Base-by-base conservation (phyloP, 1,284 basidiomycete species). In the Tylopilus microsporus region DNA sequence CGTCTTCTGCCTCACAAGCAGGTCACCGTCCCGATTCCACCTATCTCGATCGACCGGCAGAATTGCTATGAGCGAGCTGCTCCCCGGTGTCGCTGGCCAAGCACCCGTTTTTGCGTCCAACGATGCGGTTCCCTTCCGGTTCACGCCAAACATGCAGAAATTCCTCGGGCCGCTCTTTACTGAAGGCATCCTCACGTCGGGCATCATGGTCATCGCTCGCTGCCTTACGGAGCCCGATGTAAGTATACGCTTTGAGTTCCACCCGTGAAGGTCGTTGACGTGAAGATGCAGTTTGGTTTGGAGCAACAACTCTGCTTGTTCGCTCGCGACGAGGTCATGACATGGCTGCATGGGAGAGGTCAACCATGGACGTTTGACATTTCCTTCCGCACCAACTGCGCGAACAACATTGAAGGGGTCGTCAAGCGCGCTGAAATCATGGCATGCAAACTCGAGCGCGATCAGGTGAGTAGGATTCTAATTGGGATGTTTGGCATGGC, bases 121-220 rank as follows among this genome's bases (percentile, higher is more conserved):
- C 62, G 97, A 99, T 65, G 81, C 87, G 3, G 94, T 98, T 13
- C 96, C 97, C 0, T 99, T 99, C 89, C 88, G 97, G 12, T 85
- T 98, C 65, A 98, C 94, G 13, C 95, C 95, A 3, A 98, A 98
- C 73, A 86, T 99, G 77, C 98, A 99, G 74, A 81, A 86, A 67
- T 97, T 99, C 76, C 78, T 99, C 53, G 94, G 92, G 0, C 89
- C 91, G 2, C 83, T 93, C 53, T 89, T 92, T 42, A 91, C 89
- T 13, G 98, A 99, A 73, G 97, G 96, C 18, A 76, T 98, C 37
- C 76, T 99, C 53, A 88, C 92, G 0, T 83, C 91, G 11, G 85
- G 90, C 1, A 85, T 98, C 41, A 91, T 98, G 80, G 91, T 96
- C 0, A 92, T 99, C 52, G 95, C 89, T 3, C 82, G 94, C 55